Conservation (phyloP, 768 basidiomycete genomes). For the Hypholoma fasciculare region DNA sequence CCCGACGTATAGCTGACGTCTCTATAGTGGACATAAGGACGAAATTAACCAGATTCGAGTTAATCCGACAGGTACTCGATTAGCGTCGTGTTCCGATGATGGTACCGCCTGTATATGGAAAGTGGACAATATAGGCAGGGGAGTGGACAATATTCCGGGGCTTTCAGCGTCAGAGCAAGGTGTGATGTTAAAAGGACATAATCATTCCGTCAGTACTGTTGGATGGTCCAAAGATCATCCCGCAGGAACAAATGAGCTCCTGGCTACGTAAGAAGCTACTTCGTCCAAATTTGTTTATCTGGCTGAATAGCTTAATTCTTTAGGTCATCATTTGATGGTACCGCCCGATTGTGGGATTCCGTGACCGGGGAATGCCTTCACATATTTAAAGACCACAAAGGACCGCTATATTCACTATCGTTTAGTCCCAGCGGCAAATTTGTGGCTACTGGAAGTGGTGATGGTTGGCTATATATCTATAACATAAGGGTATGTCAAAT, state of each 20-base stretch:
- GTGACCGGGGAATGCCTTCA: conserved; percentile 74
- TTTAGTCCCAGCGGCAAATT: conserved; percentile 76
- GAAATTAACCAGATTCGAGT: conserved; percentile 81
- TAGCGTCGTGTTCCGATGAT: conserved; percentile 86
- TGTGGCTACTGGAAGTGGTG: conserved; percentile 77
- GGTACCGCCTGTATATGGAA: conserved; percentile 78
- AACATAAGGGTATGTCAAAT: conserved; percentile 52
- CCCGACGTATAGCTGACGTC: conserved; percentile 1
- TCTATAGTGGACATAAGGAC: conserved; percentile 63
- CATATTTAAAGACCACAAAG: conserved; percentile 69
- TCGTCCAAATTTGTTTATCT: neutral
- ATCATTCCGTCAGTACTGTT: conserved; percentile 61
- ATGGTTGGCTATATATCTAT: conserved; percentile 76
- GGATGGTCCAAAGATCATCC: conserved; percentile 64
- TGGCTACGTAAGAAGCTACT: conserved; percentile 63
- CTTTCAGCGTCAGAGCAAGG: conserved; percentile 34
- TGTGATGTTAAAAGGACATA: conserved; percentile 62
- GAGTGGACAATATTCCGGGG: conserved; percentile 42
- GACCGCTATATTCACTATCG: conserved; percentile 69
- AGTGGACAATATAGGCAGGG: conserved; percentile 44
- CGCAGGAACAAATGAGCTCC: conserved; percentile 53
- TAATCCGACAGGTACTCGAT: conserved; percentile 60
- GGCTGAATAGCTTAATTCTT: neutral
- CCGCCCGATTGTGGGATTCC: conserved; percentile 83
- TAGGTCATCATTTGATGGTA: conserved; percentile 81